Base-by-base conservation (phyloP, 202 grass and related monocot species). In the Schoenoplectus triqueter region DNA sequence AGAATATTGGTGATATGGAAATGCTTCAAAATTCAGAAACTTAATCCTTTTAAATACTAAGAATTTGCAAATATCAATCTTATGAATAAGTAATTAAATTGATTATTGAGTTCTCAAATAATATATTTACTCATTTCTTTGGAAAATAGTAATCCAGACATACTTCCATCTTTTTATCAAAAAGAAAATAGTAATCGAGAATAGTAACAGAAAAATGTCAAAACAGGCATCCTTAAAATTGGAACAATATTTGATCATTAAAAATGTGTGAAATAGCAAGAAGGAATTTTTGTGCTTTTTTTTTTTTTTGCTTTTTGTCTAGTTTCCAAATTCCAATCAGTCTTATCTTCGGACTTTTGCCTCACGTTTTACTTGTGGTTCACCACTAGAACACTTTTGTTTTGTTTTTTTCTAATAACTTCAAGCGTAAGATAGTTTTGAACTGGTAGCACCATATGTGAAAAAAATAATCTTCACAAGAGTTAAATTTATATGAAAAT, bases 351-450 rank as follows among this genome's bases (percentile, higher is more conserved):
- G 13, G n/a, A 69, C 41, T 46, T 15, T 13, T 66, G 64, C 67
- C 64, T 66, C 63, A 71, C 69, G 15, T 72, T 72, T 72, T 72
- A 72, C 6, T 44, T 49, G 69, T 72, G 42, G 7, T 72, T 72
- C 45, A 49, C 2, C 3, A 70, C 40, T 44, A 3, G 10, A 68
- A 5, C 19, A 68, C 13, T 40, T 71, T 46, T 71, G 1, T 48
- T 46, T n/a, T 18, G 1, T 71, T 31, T 31, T 31, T 31, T 31
- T 31, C 31, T 31, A 31, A 31, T 31, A 31, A 31, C 31, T 31
- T 31, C 6, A 17, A 19, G 42, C 0, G 4, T 46, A 47, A 48
- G 40, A 72, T 49, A 49, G 45, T 72, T 19, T 72, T 72, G 69
- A 72, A 49, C 6, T 31, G 31, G 31, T 31, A 31, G 31, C 31